Conservation (phyloP, 2,329 filamentous ascomycete genomes). For the Volutella citrinella region DNA sequence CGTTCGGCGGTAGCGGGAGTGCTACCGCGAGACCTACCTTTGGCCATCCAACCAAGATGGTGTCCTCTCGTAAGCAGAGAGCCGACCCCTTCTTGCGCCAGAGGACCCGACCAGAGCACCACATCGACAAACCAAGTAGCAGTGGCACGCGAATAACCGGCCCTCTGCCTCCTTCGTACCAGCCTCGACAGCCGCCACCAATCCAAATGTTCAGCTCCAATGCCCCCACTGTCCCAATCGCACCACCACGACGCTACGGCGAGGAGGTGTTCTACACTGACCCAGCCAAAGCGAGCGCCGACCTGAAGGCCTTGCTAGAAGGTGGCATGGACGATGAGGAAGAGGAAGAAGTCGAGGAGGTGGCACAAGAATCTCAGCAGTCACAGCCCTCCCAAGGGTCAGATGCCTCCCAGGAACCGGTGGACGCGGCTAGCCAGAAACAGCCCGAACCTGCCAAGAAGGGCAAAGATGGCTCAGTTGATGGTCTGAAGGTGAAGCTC, state of each 20-base stretch:
- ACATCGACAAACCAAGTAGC: slow-evolving; percentile 38
- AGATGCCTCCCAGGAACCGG: slow-evolving; percentile 10
- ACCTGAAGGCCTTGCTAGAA: slow-evolving; percentile 79
- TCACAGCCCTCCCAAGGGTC: slow-evolving; percentile 19
- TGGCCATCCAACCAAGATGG: slow-evolving; percentile 40
- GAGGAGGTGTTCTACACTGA: slow-evolving; percentile 64
- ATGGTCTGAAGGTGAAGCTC: slow-evolving; percentile 82
- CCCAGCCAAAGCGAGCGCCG: slow-evolving; percentile 67
- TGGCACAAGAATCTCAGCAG: slow-evolving; percentile 4
- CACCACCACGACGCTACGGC: slow-evolving; percentile 20
- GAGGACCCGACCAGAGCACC: slow-evolving; percentile 55
- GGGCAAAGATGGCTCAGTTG: slow-evolving; percentile 53
- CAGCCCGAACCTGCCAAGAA: slow-evolving; percentile 23
- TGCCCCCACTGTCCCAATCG: slow-evolving; percentile 6
- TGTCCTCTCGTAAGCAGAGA: slow-evolving; percentile 53
- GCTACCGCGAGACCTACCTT: slow-evolving; percentile 26
- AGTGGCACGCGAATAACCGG: slow-evolving; percentile 42
- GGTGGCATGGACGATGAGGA: slow-evolving; percentile 75
- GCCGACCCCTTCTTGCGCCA: slow-evolving; percentile 54
- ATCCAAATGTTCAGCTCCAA: slow-evolving; percentile 48
- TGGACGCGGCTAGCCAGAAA: slow-evolving; percentile 13
- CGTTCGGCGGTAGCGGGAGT: slow-evolving; percentile 9
- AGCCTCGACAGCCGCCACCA: slow-evolving; percentile 45
- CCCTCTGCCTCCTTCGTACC: slow-evolving; percentile 44
- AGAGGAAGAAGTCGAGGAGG: slow-evolving; percentile 40